Evolutionary conservation across 169 alveolate species (phyloP).

Genomic region (Eimeria sp.): DNA sequence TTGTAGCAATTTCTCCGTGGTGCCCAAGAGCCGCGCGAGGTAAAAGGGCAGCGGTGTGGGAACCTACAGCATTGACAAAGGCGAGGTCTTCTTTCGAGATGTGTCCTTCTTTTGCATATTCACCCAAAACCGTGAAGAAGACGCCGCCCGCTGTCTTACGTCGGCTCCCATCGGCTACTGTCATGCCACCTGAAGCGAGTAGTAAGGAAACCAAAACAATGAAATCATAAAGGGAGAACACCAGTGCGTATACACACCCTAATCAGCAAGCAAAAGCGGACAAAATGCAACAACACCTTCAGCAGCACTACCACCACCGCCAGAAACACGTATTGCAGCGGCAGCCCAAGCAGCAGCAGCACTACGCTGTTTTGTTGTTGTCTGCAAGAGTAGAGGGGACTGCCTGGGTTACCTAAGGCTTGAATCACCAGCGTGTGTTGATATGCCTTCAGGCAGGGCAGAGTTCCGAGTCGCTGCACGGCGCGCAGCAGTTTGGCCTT

Average conservation of each 20-base stretch:
- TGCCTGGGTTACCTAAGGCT: constrained; percentile 16
- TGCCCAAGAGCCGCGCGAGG: neutral
- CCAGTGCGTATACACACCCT: neutral
- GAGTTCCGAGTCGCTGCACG: constrained; percentile 63
- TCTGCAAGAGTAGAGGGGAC: neutral
- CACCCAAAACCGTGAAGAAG: constrained; percentile 91
- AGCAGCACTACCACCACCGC: too few species aligned
- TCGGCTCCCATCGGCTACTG: constrained; percentile 92
- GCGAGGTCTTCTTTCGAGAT: constrained; percentile 92
- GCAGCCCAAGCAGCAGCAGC: neutral
- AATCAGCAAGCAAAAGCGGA: neutral
- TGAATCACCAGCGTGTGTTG: constrained; percentile 74
- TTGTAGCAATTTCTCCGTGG: neutral
- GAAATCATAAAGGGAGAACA: too few species aligned
- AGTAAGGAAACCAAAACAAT: neutral
- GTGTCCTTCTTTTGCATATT: constrained; percentile 89
- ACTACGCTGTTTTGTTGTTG: neutral
- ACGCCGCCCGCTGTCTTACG: constrained; percentile 94
- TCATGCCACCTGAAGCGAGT: constrained; percentile 90
- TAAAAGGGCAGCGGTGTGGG: neutral
- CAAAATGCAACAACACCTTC: neutral
- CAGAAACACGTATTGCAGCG: too few species aligned
- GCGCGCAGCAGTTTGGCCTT: constrained; percentile 49
- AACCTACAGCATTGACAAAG: constrained; percentile 85
- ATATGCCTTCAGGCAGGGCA: constrained; percentile 75